phyloP scores from a whole-genome alignment of 106 monocot genomes.

The Vanilla planifolia region DNA sequence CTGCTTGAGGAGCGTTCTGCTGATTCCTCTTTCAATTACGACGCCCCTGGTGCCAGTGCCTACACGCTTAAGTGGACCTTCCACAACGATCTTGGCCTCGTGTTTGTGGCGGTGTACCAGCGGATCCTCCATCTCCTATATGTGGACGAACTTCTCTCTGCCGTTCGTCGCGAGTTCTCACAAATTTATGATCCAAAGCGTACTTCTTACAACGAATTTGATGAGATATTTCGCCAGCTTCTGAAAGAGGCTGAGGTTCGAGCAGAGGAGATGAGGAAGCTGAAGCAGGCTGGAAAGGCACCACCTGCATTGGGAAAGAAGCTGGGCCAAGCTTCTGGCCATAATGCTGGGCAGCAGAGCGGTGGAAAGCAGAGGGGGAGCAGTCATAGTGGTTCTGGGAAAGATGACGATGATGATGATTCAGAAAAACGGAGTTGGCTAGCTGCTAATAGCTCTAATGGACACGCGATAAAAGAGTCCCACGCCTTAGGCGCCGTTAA shows the following conservation, averaged over 20 bases:
- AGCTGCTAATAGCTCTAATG: slow-evolving; percentile 31
- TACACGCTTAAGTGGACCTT: slow-evolving; percentile 96
- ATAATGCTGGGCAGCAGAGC: slow-evolving; percentile 13
- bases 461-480: slow-evolving; percentile 23
- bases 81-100: slow-evolving; percentile 92
- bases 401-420: slow-evolving; percentile 61
- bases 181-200: slow-evolving; percentile 70
- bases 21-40: slow-evolving; percentile 63
- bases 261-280: slow-evolving; percentile 78
- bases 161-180: slow-evolving; percentile 58
- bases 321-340: slow-evolving; percentile 17
- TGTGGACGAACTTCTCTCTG: slow-evolving; percentile 78
- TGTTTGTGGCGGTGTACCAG: slow-evolving; percentile 96
- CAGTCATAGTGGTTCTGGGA: slow-evolving; percentile 18
- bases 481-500: slow-evolving; percentile 23
- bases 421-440: slow-evolving; percentile 20
- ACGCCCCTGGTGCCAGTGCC: slow-evolving; percentile 35
- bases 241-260: slow-evolving; percentile 78
- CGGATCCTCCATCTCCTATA: slow-evolving; percentile 83
- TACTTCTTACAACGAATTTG: slow-evolving; percentile 55
- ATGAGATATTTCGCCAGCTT: slow-evolving; percentile 78
- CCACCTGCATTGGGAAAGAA: slow-evolving; percentile 24
- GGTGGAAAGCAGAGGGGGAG: slow-evolving; percentile 19
- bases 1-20: slow-evolving; percentile 98
- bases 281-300: slow-evolving; percentile 44